Evolutionary conservation across 2,329 filamentous ascomycete species (phyloP).

Genomic region (Aspergillus pseudonomiae): DNA sequence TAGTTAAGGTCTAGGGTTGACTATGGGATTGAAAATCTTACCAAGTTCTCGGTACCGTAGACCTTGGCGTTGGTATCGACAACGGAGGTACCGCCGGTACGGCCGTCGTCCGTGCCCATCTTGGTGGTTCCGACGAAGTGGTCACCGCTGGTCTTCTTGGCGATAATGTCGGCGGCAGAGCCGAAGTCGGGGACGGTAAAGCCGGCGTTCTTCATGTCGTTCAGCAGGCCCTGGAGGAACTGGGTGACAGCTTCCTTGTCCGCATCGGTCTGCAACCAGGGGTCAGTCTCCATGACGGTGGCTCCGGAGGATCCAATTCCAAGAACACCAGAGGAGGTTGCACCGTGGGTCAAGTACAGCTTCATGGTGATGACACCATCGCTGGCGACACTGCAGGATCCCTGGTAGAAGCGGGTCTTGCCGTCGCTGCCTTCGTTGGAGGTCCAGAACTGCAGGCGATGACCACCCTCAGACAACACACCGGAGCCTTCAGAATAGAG

Average conservation of each 20-base stretch:
- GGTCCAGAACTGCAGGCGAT: slow-evolving; percentile 27
- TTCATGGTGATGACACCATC: slow-evolving; percentile 23
- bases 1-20: background rate
- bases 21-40: slow-evolving; percentile 8
- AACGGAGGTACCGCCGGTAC: slow-evolving; percentile 17
- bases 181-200: slow-evolving; percentile 18
- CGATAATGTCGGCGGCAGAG: slow-evolving; percentile 18
- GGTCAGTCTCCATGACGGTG: slow-evolving; percentile 18
- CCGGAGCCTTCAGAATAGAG: slow-evolving; percentile 18
- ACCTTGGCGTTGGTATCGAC: slow-evolving; percentile 23
- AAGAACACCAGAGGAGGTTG: slow-evolving; percentile 23
- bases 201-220: slow-evolving; percentile 17
- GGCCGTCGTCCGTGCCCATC: slow-evolving; percentile 25
- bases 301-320: slow-evolving; percentile 17
- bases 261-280: slow-evolving; percentile 19
- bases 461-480: slow-evolving; percentile 22
- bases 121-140: slow-evolving; percentile 59
- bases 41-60: slow-evolving; percentile 67
- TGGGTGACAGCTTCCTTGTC: slow-evolving; percentile 18
- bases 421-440: slow-evolving; percentile 23
- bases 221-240: slow-evolving; percentile 19
- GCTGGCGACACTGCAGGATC: slow-evolving; percentile 19
- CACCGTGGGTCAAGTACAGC: slow-evolving; percentile 25
- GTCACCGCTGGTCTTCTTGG: slow-evolving; percentile 49
- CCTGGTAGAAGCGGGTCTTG: slow-evolving; percentile 26